These are phyloP conservation scores for Didymella segeticola DNA, from an alignment of 2,329 filamentous ascomycete genomes.

Conservation along the genomic window DNA sequence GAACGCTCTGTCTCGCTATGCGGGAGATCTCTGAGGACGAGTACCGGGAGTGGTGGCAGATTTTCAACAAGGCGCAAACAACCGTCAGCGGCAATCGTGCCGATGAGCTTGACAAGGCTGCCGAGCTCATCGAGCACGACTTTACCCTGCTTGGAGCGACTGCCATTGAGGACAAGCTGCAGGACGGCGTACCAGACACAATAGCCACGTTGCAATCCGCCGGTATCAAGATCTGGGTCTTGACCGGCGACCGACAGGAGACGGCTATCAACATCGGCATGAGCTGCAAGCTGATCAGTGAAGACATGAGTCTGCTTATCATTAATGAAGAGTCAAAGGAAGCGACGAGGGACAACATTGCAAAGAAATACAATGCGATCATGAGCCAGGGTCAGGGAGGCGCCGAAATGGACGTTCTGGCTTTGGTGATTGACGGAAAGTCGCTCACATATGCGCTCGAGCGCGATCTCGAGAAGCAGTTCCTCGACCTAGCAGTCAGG, in stretches of 20 bases:
- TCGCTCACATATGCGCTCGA: slow-evolving; percentile 93
- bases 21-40: slow-evolving; percentile 90
- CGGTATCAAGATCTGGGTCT: slow-evolving; percentile 97
- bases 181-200: slow-evolving; percentile 97
- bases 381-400: slow-evolving; percentile 78
- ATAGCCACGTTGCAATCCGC: slow-evolving; percentile 97
- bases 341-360: slow-evolving; percentile 84
- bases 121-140: slow-evolving; percentile 92
- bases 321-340: slow-evolving; percentile 86
- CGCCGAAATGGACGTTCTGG: slow-evolving; percentile 83
- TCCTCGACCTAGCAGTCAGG: slow-evolving; percentile 89
- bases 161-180: slow-evolving; percentile 94
- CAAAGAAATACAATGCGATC: slow-evolving; percentile 93
- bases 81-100: slow-evolving; percentile 91
- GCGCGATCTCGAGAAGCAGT: slow-evolving; percentile 89
- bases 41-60: slow-evolving; percentile 82
- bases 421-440: slow-evolving; percentile 94
- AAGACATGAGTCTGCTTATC: slow-evolving; percentile 98
- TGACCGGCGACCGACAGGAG: slow-evolving; percentile 97
- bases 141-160: slow-evolving; percentile 92
- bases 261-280: slow-evolving; percentile 99
- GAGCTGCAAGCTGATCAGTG: slow-evolving; percentile 97
- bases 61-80: slow-evolving; percentile 87
- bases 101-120: slow-evolving; percentile 95
- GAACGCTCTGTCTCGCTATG: slow-evolving; percentile 93